Base-by-base conservation (phyloP, 1,139 yeast species). In the Blastobotrys malaysiensis region DNA sequence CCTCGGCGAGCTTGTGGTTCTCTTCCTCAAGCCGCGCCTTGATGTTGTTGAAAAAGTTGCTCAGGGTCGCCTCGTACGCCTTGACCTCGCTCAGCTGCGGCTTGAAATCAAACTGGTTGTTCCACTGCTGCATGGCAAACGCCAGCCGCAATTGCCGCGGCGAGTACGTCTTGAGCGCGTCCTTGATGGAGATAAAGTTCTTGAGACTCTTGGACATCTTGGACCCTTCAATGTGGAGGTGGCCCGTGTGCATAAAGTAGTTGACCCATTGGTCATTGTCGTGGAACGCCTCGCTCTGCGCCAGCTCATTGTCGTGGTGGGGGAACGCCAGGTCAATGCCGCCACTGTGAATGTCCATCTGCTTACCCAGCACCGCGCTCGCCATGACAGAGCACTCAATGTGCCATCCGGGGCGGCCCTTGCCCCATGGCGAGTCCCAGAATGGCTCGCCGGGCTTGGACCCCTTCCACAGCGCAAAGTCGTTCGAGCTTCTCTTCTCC, bases 371-470 rank as follows among this genome's bases (percentile, higher is more conserved):
- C 49, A 90, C 80, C 64, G 90, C 96, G 52, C 93, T 81, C 1
- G 99, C 99, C 99, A 93, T 93, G 14, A 93, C 99, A 5, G 98
- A 90, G 77, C 99, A 93, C 73, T 93, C 99, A 70, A 93, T 93
- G 69, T 93, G 99, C 99, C 99, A 93, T 1, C 99, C 99, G 2
- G 99, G 99, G 70, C 99, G 86, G 50, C 99, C 99, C 57, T 78
- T 77, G 39, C 99, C 99, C 98, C 98, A 93, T 45, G 95, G 91
- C 1, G 97, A 88, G 2, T 78, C 79, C 98, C 99, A 93, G 48
- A 83, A 80, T 18, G 99, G 99, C 74, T 93, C 99, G 63, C 99
- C 99, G 1, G 96, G 93, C 69, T 93, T 93, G 14, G 96, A 87
- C 1, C 93, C 84, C 70, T 93, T 93, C 99, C 99, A 93, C 46